A percentile compares a stretch with the other conserved stretches of the same genome.
phyloP scores from a whole-genome alignment of 2,329 filamentous ascomycete genomes.

The Verticillium alfalfae region DNA sequence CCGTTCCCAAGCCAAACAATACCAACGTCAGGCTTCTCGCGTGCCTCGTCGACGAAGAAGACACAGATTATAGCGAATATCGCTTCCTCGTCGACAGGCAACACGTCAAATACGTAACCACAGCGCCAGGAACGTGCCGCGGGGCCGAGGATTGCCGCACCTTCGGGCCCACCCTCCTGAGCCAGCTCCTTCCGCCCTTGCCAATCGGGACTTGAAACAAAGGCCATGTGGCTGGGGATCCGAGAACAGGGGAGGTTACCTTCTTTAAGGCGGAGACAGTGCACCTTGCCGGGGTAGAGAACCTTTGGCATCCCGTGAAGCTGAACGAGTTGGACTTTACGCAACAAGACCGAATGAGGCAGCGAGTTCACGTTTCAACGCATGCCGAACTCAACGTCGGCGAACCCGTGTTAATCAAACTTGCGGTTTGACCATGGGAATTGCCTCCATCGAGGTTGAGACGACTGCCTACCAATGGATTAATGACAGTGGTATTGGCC shows the following conservation, averaged over 20 bases:
- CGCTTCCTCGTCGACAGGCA: slow-evolving; percentile 18
- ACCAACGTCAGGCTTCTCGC: slow-evolving; percentile 18
- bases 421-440: slow-evolving; percentile 18
- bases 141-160: slow-evolving; percentile 16
- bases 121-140: slow-evolving; percentile 13
- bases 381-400: slow-evolving; percentile 15
- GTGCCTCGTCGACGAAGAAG: slow-evolving; percentile 16
- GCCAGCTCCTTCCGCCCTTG: slow-evolving; percentile 16
- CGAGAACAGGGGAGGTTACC: slow-evolving; percentile 10
- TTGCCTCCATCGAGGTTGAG: slow-evolving; percentile 15
- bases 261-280: slow-evolving; percentile 15
- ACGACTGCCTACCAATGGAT: slow-evolving; percentile 21
- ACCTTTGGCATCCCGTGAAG: slow-evolving; percentile 15
- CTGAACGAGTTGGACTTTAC: slow-evolving; percentile 18
- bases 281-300: slow-evolving; percentile 11
- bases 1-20: slow-evolving; percentile 3
- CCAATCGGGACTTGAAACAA: slow-evolving; percentile 18
- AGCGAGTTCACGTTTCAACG: slow-evolving; percentile 15
- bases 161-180: slow-evolving; percentile 18
- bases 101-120: slow-evolving; percentile 18
- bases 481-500: slow-evolving; percentile 14
- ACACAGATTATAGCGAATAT: slow-evolving; percentile 17
- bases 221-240: slow-evolving; percentile 12
- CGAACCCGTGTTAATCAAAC: slow-evolving; percentile 18
- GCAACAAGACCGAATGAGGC: slow-evolving; percentile 12